A percentile compares a stretch with the other conserved stretches of the same genome.
Conservation (phyloP, 129 eudicot species). For the Helichrysum umbraculigerum region DNA sequence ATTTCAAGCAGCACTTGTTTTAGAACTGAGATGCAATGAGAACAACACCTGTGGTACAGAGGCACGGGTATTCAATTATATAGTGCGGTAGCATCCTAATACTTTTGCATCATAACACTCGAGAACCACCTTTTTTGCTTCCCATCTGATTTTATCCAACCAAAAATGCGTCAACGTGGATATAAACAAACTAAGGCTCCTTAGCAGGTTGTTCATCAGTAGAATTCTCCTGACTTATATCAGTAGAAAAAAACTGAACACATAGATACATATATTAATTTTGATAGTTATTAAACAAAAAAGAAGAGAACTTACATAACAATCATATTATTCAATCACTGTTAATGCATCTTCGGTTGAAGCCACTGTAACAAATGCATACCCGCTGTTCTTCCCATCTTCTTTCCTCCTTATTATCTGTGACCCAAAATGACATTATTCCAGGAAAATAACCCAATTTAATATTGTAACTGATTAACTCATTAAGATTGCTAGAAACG, state of each 20-base stretch:
- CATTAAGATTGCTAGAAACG: not conserved
- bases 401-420: conserved; percentile 73
- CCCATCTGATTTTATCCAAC: too few species aligned
- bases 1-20: too few species aligned
- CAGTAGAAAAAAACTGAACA: not conserved
- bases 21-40: too few species aligned
- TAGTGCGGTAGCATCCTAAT: too few species aligned
- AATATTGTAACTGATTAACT: not conserved
- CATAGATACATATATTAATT: not conserved
- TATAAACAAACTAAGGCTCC: too few species aligned
- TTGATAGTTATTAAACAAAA: not conserved
- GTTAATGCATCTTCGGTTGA: conserved; percentile 76
- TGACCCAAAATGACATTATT: conserved; percentile 14
- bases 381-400: conserved; percentile 82
- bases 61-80: too few species aligned
- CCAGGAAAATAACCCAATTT: conserved; percentile 23
- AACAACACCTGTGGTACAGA: too few species aligned
- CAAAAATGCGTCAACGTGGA: too few species aligned
- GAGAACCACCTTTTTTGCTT: too few species aligned
- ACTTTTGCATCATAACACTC: too few species aligned
- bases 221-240: too few species aligned
- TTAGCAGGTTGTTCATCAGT: too few species aligned
- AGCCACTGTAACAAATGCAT: conserved; percentile 84
- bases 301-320: conserved; percentile 44
- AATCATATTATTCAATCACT: conserved; percentile 59